phyloP scores from a whole-genome alignment of 208 protist species.

The Acanthamoeba lugdunensis region DNA sequence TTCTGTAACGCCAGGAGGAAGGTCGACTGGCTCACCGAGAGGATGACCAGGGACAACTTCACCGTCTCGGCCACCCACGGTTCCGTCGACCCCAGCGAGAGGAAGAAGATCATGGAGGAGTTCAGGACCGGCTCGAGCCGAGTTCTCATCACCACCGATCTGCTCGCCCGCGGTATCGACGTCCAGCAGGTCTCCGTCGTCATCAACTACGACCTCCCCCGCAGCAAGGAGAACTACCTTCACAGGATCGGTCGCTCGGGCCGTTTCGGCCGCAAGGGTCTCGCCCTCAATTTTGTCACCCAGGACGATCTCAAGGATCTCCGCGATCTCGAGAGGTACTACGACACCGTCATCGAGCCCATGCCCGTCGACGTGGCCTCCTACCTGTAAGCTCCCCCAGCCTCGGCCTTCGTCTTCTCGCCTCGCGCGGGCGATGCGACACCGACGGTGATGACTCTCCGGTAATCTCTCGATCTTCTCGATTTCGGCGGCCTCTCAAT shows the following conservation, averaged over 20 bases:
- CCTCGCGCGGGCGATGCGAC: background rate
- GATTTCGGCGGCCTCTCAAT: background rate
- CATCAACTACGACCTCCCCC: conserved; percentile 99
- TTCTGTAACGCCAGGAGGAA: conserved; percentile 94
- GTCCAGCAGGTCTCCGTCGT: conserved; percentile 99
- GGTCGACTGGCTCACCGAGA: no score
- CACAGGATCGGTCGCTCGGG: conserved; percentile 98
- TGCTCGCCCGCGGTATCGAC: conserved; percentile 99
- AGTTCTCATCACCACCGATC: conserved; percentile 98
- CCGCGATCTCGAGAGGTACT: conserved; percentile 98
- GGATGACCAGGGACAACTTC: no score
- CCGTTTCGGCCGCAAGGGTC: conserved; percentile 99
- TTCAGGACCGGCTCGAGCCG: conserved; percentile 95
- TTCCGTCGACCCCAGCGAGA: conserved; percentile 96
- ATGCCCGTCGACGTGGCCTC: conserved; percentile 95
- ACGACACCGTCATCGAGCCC: conserved; percentile 98
- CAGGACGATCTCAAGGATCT: conserved; percentile 95
- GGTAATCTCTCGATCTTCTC: background rate
- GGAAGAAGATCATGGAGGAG: conserved; percentile 97
- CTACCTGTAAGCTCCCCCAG: conserved; percentile 69
- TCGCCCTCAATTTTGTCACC: conserved; percentile 99
- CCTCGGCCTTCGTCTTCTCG: background rate
- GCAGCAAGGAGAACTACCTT: conserved; percentile 98
- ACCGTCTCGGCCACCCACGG: conserved; percentile 90
- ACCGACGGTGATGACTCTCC: background rate